phyloP scores from a whole-genome alignment of 495 filamentous ascomycete genomes.

The Corynascus novoguineensis region DNA sequence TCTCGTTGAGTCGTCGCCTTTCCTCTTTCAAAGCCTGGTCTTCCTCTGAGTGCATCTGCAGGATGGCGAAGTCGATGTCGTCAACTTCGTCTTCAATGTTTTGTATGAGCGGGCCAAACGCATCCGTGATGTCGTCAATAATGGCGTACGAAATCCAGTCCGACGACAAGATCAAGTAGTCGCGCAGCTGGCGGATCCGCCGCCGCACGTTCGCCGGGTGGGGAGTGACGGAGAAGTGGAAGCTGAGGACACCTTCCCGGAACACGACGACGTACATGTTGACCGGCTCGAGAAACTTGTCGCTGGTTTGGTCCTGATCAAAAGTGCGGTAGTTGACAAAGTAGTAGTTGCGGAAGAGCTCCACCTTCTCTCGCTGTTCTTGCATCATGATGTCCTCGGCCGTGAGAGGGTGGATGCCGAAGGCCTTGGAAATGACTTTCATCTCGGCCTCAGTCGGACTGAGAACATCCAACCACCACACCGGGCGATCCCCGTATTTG shows the following conservation, averaged over 20 bases:
- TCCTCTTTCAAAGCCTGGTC: conserved; percentile 32
- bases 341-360: conserved; percentile 94
- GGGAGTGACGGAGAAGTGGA: conserved; percentile 89
- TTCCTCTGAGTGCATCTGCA: conserved; percentile 61
- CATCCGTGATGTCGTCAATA: conserved; percentile 97
- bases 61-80: conserved; percentile 77
- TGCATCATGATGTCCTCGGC: conserved; percentile 96
- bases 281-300: conserved; percentile 87
- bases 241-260: conserved; percentile 88
- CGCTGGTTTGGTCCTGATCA: conserved; percentile 82
- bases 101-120: conserved; percentile 85
- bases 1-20: conserved; percentile 18
- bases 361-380: conserved; percentile 94
- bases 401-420: conserved; percentile 90
- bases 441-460: conserved; percentile 90
- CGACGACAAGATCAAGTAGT: conserved; percentile 85
- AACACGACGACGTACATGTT: conserved; percentile 99
- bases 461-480: conserved; percentile 92
- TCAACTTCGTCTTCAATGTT: conserved; percentile 85
- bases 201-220: conserved; percentile 93
- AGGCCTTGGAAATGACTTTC: conserved; percentile 83
- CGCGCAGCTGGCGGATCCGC: conserved; percentile 85
- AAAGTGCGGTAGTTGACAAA: conserved; percentile 97
- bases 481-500: conserved; percentile 80
- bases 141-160: conserved; percentile 99